These are phyloP conservation scores for Chrysochromulina parva DNA, from an alignment of 78 protist species.

Conservation along the genomic window DNA sequence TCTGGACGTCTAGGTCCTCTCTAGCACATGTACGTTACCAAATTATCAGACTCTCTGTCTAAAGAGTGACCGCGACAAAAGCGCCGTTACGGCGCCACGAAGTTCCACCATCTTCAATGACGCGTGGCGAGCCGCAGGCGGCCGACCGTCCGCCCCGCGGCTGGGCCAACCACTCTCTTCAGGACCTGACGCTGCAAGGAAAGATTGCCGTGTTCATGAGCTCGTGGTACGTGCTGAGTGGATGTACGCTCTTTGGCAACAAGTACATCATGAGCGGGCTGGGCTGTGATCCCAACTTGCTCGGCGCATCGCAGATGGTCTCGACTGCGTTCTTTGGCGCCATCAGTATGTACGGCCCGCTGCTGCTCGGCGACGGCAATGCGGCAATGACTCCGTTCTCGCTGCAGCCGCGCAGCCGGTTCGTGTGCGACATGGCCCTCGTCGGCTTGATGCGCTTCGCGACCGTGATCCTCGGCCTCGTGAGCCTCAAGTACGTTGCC, in stretches of 20 bases:
- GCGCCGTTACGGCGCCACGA: too few relatives aligned
- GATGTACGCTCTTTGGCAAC: background rate
- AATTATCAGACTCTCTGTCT: too few relatives aligned
- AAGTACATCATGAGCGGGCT: background rate
- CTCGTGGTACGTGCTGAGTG: background rate
- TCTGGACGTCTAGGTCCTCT: too few relatives aligned
- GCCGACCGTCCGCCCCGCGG: too few relatives aligned
- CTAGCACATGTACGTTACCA: too few relatives aligned
- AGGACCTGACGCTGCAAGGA: too few relatives aligned
- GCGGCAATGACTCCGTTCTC: too few relatives aligned
- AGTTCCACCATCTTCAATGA: too few relatives aligned
- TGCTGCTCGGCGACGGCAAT: background rate
- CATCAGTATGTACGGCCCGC: background rate
- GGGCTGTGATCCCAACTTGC: background rate
- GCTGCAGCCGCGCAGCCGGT: too few relatives aligned
- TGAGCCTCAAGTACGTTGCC: background rate
- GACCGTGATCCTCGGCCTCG: background rate
- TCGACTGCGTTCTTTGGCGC: background rate
- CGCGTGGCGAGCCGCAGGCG: too few relatives aligned
- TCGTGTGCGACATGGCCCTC: background rate
- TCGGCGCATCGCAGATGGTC: background rate
- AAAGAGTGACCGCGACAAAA: too few relatives aligned
- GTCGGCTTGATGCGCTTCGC: background rate
- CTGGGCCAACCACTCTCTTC: too few relatives aligned
- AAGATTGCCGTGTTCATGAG: background rate